phyloP scores from a whole-genome alignment of 75 land plant species.

The Larix kaempferi region DNA sequence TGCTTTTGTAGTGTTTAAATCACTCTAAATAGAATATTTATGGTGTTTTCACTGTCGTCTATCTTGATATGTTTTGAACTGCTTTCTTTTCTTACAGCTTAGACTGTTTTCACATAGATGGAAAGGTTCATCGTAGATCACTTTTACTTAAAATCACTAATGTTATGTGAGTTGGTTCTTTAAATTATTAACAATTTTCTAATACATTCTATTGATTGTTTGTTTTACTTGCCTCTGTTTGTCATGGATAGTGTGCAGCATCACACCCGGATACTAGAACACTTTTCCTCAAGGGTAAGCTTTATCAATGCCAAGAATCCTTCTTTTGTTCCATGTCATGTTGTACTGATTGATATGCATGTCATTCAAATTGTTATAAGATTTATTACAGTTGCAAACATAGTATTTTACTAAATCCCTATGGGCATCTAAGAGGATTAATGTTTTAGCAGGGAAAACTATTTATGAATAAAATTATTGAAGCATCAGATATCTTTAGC shows the following conservation, averaged over 20 bases:
- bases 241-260: constrained; percentile 86
- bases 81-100: constrained; percentile 6
- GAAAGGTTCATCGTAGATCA: background rate
- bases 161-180: background rate
- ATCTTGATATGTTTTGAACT: background rate
- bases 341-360: background rate
- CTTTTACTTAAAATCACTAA: background rate
- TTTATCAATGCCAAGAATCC: background rate
- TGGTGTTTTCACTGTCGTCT: background rate
- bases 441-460: background rate
- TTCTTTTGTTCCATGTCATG: background rate
- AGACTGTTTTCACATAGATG: background rate
- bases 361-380: background rate
- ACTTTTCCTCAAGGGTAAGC: constrained; percentile 82
- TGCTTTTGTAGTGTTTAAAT: no score
- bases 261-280: constrained; percentile 92
- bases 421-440: background rate
- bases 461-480: background rate
- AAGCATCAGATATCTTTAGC: background rate
- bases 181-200: background rate
- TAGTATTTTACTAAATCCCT: background rate
- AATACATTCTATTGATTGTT: background rate
- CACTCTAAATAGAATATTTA: no score
- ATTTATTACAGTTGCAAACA: background rate
- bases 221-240: constrained; percentile 12